Conservation (phyloP, 2,329 filamentous ascomycete genomes). For the Aspergillus viridinutans region DNA sequence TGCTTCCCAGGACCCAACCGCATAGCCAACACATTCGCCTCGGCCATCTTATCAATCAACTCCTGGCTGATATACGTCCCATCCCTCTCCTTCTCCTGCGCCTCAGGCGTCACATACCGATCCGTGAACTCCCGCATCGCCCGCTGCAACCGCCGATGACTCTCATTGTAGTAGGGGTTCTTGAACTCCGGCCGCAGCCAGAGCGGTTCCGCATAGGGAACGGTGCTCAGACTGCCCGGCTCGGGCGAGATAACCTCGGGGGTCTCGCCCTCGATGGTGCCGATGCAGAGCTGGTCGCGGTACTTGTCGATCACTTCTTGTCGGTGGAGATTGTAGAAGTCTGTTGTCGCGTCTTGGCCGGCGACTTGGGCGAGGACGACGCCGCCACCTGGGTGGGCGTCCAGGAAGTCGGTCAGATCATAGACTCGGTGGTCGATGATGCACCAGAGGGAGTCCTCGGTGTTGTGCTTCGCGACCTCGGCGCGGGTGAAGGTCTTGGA, state of each 20-base stretch:
- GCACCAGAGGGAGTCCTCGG: conserved; percentile 72
- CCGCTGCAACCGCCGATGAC: conserved; percentile 63
- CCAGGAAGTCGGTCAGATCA: conserved; percentile 78
- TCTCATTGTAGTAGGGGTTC: conserved; percentile 75
- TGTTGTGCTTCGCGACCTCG: conserved; percentile 71
- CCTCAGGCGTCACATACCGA: conserved; percentile 66
- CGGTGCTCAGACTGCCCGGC: conserved; percentile 67
- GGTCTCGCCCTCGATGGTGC: conserved; percentile 69
- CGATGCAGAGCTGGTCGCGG: conserved; percentile 64
- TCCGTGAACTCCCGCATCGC: conserved; percentile 72
- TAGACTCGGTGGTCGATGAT: conserved; percentile 86
- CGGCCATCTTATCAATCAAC: conserved; percentile 75
- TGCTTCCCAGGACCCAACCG: conserved; percentile 78
- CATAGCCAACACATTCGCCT: conserved; percentile 72
- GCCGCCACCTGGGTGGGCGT: conserved; percentile 78
- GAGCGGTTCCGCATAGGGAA: conserved; percentile 80
- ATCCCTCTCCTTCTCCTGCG: conserved; percentile 68
- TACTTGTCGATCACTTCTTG: conserved; percentile 87
- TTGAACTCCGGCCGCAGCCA: conserved; percentile 77
- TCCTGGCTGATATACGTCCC: conserved; percentile 66
- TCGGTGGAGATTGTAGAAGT: conserved; percentile 88
- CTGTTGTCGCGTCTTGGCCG: conserved; percentile 73
- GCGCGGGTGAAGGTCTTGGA: conserved; percentile 42
- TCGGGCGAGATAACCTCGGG: conserved; percentile 67
- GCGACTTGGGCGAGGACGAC: conserved; percentile 76